Base-by-base conservation (phyloP, 352 stramenopile species). In the Globisporangium iwayamae region DNA sequence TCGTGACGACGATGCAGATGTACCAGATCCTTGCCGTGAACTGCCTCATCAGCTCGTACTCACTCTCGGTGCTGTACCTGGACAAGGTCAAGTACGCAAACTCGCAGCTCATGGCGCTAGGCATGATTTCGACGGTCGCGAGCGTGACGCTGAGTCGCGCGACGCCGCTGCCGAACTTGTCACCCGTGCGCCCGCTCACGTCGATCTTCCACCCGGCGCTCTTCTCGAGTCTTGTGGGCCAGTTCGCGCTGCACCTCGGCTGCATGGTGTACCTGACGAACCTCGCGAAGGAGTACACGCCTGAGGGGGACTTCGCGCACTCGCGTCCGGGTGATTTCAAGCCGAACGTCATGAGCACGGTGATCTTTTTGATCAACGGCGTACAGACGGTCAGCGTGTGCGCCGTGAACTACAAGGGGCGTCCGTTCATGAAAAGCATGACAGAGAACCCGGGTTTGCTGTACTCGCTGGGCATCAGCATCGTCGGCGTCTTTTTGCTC, bases 1-100 rank as follows among this genome's bases (percentile, higher is more conserved):
- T 99, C n/a, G 97, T 99, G 14, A 99, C 96, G 18, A 99, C 98
- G 51, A 96, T 99, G 71, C 97, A 99, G 80, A 97, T 98, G 85
- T 98, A 99, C 77, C 96, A 99, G 77, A 99, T 99, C 67, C 76
- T 99, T 53, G 97, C 96, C 22, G 87, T 99, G 0, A 99, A 99
- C 79, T 99, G 97, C 72, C 78, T 99, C 4, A 98, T 98, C 56
- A 98, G 91, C 74, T 98, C 97, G 56, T 98, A 99, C 76, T 98
- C 98, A 63, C 83, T 99, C n/a, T 99, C 94, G 9, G 97, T 97
- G 69, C 78, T 99, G 22, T 99, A 99, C 73, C 76, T 99, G 28
- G 87, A 98, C 71, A 98, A 98, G 65, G 97, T 99, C 41, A 99
- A 99, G 79, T 98, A 99, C 72, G 97, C 96, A 7, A 98, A 99